Conservation (phyloP, 78 protist species). For the Dictyostelium intermedium region DNA sequence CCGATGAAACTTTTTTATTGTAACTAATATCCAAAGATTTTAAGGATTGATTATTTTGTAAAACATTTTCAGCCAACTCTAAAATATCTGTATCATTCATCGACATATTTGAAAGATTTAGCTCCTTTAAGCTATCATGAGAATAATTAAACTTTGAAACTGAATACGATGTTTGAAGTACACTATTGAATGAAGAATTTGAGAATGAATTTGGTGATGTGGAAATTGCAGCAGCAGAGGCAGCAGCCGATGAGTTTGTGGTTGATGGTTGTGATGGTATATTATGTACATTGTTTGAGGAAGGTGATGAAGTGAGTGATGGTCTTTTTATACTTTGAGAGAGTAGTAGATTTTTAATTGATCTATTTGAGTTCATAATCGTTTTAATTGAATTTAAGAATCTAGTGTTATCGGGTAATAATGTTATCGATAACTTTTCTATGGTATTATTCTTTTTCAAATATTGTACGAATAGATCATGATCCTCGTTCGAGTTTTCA, state of each 20-base stretch:
- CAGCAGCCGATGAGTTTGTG: not conserved
- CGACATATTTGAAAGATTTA: constrained; percentile 6
- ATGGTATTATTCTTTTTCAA: not conserved
- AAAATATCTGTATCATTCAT: not conserved
- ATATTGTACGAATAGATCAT: not conserved
- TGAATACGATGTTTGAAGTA: not conserved
- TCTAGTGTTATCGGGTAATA: not conserved
- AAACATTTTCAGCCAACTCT: not conserved
- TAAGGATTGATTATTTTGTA: not conserved
- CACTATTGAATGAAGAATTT: not conserved
- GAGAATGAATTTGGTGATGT: not conserved
- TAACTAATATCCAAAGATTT: not conserved
- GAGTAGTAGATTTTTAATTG: not conserved
- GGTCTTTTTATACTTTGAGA: not conserved
- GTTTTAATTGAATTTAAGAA: not conserved
- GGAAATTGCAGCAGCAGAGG: not conserved
- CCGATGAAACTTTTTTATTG: not conserved
- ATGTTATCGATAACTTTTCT: not conserved
- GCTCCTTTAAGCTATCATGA: not conserved
- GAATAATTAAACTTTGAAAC: not conserved
- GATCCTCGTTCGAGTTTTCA: not conserved
- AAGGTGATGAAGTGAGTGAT: not conserved
- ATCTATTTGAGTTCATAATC: not conserved
- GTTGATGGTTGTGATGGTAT: not conserved
- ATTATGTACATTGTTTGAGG: not conserved